phyloP scores from a whole-genome alignment of 164 flowering plant genomes.

The Brasenia schreberi region DNA sequence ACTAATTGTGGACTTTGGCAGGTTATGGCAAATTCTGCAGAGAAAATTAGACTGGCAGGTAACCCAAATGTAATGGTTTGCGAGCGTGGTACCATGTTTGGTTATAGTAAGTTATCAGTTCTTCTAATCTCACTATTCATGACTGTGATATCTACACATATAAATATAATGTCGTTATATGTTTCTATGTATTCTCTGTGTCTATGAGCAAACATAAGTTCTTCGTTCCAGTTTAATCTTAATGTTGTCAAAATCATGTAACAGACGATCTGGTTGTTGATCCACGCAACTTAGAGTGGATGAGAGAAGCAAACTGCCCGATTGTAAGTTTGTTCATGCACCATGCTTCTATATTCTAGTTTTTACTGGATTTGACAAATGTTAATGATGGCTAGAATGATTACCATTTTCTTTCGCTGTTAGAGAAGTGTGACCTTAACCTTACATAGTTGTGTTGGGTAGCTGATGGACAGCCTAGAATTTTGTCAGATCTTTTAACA shows the following conservation, averaged over 20 bases:
- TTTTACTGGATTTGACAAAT: no score
- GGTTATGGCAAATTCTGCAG: constrained; percentile 37
- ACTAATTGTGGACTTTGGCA: no score
- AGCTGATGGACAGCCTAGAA: no score
- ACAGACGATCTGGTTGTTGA: constrained; percentile 93
- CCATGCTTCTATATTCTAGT: neutral
- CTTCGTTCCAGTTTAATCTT: neutral
- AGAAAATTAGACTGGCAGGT: constrained; percentile 85
- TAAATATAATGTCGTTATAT: no score
- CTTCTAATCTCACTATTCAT: neutral
- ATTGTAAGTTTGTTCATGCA: constrained; percentile 43
- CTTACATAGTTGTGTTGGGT: no score
- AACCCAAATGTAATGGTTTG: constrained; percentile 94
- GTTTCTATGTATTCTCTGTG: no score
- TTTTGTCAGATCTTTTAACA: no score
- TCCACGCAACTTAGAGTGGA: constrained; percentile 96
- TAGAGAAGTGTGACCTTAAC: no score
- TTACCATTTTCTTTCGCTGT: no score
- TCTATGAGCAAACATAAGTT: neutral
- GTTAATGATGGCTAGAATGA: no score
- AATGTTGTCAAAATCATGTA: constrained; percentile 2
- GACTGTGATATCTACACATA: neutral
- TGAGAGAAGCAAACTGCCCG: constrained; percentile 94
- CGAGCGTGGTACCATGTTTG: constrained; percentile 99
- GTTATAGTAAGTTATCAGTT: constrained; percentile 63